Evolutionary conservation across 2,329 filamentous ascomycete genomes (phyloP).

Genomic region (Clonostachys chloroleuca): DNA sequence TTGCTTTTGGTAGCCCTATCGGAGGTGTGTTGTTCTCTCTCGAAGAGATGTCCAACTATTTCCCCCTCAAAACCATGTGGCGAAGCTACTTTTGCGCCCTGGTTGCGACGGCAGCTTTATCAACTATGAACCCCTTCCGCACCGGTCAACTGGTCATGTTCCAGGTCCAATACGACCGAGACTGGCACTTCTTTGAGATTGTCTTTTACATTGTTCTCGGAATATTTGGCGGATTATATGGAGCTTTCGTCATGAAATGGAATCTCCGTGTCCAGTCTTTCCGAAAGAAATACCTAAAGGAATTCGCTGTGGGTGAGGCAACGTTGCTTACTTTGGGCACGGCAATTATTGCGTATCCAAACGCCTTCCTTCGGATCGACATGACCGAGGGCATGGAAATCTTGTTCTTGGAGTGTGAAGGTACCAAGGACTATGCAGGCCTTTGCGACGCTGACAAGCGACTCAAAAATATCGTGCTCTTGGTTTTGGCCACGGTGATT

Average conservation of each 20-base stretch:
- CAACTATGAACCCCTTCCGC: conserved; percentile 95
- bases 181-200: conserved; percentile 97
- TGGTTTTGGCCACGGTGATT: conserved; percentile 75
- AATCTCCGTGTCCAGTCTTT: conserved; percentile 89
- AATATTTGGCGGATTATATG: conserved; percentile 90
- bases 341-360: conserved; percentile 92
- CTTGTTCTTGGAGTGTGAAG: conserved; percentile 89
- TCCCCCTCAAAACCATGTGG: conserved; percentile 97
- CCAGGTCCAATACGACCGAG: conserved; percentile 89
- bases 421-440: conserved; percentile 80
- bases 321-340: conserved; percentile 79
- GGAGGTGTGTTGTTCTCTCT: conserved; percentile 94
- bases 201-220: conserved; percentile 90
- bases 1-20: conserved; percentile 96
- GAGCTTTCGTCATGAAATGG: conserved; percentile 97
- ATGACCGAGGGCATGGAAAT: conserved; percentile 99
- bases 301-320: conserved; percentile 83
- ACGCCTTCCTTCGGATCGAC: conserved; percentile 91
- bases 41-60: conserved; percentile 96
- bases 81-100: conserved; percentile 96
- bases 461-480: conserved; percentile 72
- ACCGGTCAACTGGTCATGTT: conserved; percentile 99
- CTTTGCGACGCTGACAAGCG: conserved; percentile 79
- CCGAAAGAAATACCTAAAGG: conserved; percentile 82
- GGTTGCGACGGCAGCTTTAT: conserved; percentile 87